Percentiles rank a stretch among this genome's conserved stretches.
Evolutionary conservation across 169 alveolate species (phyloP).

Genomic region (Cryptosporidium muris): DNA sequence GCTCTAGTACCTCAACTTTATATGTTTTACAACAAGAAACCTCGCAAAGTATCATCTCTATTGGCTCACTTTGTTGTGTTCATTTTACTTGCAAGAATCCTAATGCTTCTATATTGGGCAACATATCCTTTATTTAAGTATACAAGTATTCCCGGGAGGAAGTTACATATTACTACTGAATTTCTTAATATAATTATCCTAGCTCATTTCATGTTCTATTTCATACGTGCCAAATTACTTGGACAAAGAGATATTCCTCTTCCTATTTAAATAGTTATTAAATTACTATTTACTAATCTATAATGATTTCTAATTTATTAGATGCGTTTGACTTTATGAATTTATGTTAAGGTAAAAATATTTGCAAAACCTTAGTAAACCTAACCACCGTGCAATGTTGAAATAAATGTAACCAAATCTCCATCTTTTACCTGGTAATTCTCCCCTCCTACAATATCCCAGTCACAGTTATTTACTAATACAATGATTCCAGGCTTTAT

Average conservation of each 20-base stretch:
- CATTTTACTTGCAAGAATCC: conserved; percentile 73
- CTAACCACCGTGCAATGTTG: conserved; percentile 97
- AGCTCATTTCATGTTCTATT: conserved; percentile 73
- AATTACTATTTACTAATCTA: not conserved
- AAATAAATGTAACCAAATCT: conserved; percentile 88
- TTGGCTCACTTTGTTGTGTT: conserved; percentile 75
- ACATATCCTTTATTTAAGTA: conserved; percentile 70
- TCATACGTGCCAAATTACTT: conserved; percentile 68
- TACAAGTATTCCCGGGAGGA: conserved; percentile 72
- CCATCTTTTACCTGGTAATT: conserved; percentile 80
- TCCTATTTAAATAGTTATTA: conserved; percentile 59
- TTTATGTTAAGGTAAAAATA: too few relatives aligned
- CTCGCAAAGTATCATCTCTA: conserved; percentile 73
- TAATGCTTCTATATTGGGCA: conserved; percentile 74
- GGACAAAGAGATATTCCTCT: conserved; percentile 69
- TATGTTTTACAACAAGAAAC: conserved; percentile 76
- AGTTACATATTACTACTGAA: conserved; percentile 74
- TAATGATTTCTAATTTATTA: not conserved
- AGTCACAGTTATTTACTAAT: conserved; percentile 92
- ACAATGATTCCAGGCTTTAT: conserved; percentile 92
- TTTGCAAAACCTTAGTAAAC: not conserved
- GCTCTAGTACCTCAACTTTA: conserved; percentile 77
- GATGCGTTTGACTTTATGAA: too few relatives aligned
- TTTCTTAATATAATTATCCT: conserved; percentile 72
- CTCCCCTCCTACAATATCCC: conserved; percentile 92